A percentile compares a stretch with the other conserved stretches of the same genome.
Evolutionary conservation across 805 yeast species (phyloP).

Genomic region (Schwanniomyces pseudopolymorphus): DNA sequence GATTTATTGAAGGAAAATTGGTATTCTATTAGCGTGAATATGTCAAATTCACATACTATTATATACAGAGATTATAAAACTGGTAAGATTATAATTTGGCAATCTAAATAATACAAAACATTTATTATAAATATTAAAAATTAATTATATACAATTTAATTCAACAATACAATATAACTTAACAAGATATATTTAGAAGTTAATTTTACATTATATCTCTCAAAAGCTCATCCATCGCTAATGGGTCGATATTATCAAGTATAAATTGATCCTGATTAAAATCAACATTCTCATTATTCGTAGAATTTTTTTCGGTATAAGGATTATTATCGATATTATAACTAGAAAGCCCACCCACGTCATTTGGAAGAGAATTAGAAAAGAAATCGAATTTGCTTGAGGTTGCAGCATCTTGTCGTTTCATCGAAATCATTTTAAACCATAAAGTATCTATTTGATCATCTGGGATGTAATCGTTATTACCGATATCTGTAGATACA

Average conservation of each 20-base stretch:
- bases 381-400: conserved; percentile 1
- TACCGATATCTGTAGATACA: background rate
- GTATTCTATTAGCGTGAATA: background rate
- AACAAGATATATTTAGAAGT: background rate
- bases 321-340: background rate
- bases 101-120: background rate
- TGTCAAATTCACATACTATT: background rate
- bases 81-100: background rate
- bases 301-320: background rate
- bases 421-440: conserved; percentile 13
- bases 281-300: background rate
- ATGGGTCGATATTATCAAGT: background rate
- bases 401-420: conserved; percentile 1
- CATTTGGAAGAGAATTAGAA: background rate
- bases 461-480: conserved; percentile 9
- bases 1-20: background rate
- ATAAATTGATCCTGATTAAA: background rate
- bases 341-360: background rate
- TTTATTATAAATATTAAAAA: background rate
- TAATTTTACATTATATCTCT: background rate
- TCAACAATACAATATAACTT: background rate
- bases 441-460: conserved; percentile 17
- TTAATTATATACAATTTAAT: background rate
- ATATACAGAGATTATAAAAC: background rate
- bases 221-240: background rate